Conservation (phyloP, 345 rosid genomes). For the Triadica sebifera region DNA sequence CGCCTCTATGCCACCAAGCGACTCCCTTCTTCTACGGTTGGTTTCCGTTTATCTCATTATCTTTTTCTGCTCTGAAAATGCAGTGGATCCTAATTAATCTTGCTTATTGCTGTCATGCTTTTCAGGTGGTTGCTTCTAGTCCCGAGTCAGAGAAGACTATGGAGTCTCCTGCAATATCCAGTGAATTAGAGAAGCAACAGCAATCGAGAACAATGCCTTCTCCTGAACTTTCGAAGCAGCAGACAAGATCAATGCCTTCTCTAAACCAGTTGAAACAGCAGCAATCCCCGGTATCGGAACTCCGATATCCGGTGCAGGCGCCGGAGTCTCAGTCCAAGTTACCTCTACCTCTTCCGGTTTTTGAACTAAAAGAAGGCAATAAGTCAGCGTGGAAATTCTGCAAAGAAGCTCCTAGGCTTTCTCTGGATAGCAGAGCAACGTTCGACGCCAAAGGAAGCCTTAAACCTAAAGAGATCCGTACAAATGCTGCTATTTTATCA, state of each 20-base stretch:
- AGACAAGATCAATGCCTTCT: conserved; percentile 40
- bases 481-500: conserved; percentile 39
- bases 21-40: conserved; percentile 49
- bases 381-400: conserved; percentile 76
- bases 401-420: conserved; percentile 89
- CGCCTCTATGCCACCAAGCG: conserved; percentile 59
- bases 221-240: conserved; percentile 43
- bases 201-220: conserved; percentile 40
- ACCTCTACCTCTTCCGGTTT: conserved; percentile 47
- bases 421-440: conserved; percentile 93
- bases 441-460: conserved; percentile 86
- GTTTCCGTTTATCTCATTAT: not conserved
- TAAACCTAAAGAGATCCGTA: conserved; percentile 75
- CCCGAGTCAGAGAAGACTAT: conserved; percentile 28
- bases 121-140: conserved; percentile 38
- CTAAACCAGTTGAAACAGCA: conserved; percentile 40
- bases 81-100: not conserved
- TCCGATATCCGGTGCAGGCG: conserved; percentile 32
- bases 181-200: conserved; percentile 33
- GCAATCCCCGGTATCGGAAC: conserved; percentile 36
- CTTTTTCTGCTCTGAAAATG: not conserved
- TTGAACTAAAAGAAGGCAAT: conserved; percentile 54
- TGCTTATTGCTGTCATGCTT: not conserved
- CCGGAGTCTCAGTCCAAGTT: conserved; percentile 33
- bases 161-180: conserved; percentile 34